These are phyloP conservation scores for Nannochloropsis salina DNA, from an alignment of 108 stramenopile genomes.

Conservation along the genomic window DNA sequence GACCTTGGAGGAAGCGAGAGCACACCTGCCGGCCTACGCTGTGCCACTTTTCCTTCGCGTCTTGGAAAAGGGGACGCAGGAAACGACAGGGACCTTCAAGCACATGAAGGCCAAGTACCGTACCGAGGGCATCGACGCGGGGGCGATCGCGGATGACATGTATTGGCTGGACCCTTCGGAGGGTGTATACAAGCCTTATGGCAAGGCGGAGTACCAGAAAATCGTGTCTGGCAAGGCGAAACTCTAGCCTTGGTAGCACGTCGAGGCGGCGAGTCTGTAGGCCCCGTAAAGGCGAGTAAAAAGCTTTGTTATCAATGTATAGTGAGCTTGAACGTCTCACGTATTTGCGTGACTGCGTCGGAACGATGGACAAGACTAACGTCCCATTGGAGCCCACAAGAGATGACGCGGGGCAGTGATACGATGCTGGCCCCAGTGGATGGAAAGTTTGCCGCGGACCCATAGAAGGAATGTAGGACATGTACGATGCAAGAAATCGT, in stretches of 20 bases:
- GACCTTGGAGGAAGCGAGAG: background rate
- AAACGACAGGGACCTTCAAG: slow-evolving; percentile 15
- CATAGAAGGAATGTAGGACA: too few relatives aligned
- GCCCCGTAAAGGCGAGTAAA: too few relatives aligned
- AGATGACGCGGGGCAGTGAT: too few relatives aligned
- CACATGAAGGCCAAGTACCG: background rate
- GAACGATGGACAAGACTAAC: too few relatives aligned
- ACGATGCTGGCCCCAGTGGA: too few relatives aligned
- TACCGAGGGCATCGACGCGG: background rate
- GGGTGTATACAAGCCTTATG: background rate
- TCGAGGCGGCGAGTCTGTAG: background rate
- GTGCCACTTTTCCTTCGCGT: background rate
- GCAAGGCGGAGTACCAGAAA: background rate
- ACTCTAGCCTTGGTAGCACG: background rate
- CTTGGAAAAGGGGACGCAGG: background rate
- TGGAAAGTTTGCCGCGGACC: too few relatives aligned
- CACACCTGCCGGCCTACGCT: background rate
- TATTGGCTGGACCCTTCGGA: background rate
- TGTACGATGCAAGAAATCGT: too few relatives aligned
- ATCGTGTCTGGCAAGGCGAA: background rate
- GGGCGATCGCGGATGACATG: background rate
- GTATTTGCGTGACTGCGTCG: too few relatives aligned
- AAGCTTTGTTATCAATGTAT: too few relatives aligned
- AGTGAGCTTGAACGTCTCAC: too few relatives aligned
- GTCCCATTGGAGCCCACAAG: too few relatives aligned